These are phyloP conservation scores for Penicillium steckii DNA, from an alignment of 495 filamentous ascomycete genomes.

Conservation along the genomic window DNA sequence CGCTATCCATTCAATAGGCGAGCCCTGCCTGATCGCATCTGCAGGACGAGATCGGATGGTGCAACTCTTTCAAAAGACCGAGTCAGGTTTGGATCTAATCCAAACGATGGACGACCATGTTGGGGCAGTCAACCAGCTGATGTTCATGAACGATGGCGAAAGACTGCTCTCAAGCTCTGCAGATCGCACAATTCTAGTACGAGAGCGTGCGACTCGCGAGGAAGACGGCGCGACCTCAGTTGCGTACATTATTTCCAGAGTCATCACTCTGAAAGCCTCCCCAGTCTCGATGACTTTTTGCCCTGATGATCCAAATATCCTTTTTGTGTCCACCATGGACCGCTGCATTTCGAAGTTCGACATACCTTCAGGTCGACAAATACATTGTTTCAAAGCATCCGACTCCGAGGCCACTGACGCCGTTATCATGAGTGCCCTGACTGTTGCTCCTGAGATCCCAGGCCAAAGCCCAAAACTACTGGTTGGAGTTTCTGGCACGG, in stretches of 20 bases:
- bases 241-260: slow-evolving; percentile 72
- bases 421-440: slow-evolving; percentile 77
- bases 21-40: slow-evolving; percentile 62
- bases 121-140: slow-evolving; percentile 61
- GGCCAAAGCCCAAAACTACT: slow-evolving; percentile 55
- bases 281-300: slow-evolving; percentile 77
- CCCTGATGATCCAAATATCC: slow-evolving; percentile 55
- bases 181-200: slow-evolving; percentile 79
- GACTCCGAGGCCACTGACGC: slow-evolving; percentile 77
- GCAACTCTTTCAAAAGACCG: slow-evolving; percentile 72
- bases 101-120: slow-evolving; percentile 81
- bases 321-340: slow-evolving; percentile 79
- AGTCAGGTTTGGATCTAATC: slow-evolving; percentile 54
- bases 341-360: slow-evolving; percentile 77
- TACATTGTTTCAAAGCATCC: slow-evolving; percentile 73
- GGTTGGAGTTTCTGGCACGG: slow-evolving; percentile 82
- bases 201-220: slow-evolving; percentile 70
- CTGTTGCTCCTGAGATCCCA: slow-evolving; percentile 42
- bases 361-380: slow-evolving; percentile 64
- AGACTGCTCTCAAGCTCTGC: slow-evolving; percentile 82
- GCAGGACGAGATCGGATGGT: slow-evolving; percentile 86
- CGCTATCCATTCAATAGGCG: slow-evolving; percentile 46
- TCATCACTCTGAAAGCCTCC: slow-evolving; percentile 79
- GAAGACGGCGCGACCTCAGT: slow-evolving; percentile 59
- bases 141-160: slow-evolving; percentile 62